phyloP scores from a whole-genome alignment of 106 monocot genomes.

The Allium fistulosum region DNA sequence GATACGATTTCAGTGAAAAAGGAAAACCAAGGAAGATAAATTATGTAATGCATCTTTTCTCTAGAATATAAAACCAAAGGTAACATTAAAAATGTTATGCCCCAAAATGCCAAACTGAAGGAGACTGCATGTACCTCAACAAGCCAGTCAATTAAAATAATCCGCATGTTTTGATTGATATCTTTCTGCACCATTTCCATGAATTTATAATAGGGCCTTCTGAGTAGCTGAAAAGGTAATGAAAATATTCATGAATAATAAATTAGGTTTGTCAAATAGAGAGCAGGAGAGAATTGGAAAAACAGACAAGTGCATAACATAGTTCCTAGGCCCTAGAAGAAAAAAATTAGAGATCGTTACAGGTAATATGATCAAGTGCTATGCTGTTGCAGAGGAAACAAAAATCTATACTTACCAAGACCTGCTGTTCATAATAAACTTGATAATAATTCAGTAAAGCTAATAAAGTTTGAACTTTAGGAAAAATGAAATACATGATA shows the following conservation, averaged over 20 bases:
- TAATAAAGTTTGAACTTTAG: no score
- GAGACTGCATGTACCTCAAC: slow-evolving; percentile 56
- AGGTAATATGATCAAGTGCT: no score
- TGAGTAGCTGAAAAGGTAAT: slow-evolving; percentile 42
- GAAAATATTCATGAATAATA: not conserved
- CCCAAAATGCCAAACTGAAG: not conserved
- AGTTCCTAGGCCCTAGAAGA: not conserved
- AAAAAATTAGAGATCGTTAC: not conserved
- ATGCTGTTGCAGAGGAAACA: not conserved
- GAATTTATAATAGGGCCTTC: slow-evolving; percentile 52
- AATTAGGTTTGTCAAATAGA: not conserved
- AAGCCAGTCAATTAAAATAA: slow-evolving; percentile 91
- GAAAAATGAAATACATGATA: not conserved
- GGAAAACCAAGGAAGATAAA: no score
- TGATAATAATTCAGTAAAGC: no score
- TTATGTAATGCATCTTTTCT: no score
- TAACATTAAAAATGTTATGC: no score
- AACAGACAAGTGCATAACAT: not conserved
- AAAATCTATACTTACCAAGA: not conserved
- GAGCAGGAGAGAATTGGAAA: not conserved
- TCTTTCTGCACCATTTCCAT: slow-evolving; percentile 80
- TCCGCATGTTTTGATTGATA: slow-evolving; percentile 82
- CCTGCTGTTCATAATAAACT: not conserved
- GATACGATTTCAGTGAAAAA: no score
- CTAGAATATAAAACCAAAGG: no score